phyloP scores from a whole-genome alignment of 2,329 filamentous ascomycete genomes.

The Fusarium algeriense region DNA sequence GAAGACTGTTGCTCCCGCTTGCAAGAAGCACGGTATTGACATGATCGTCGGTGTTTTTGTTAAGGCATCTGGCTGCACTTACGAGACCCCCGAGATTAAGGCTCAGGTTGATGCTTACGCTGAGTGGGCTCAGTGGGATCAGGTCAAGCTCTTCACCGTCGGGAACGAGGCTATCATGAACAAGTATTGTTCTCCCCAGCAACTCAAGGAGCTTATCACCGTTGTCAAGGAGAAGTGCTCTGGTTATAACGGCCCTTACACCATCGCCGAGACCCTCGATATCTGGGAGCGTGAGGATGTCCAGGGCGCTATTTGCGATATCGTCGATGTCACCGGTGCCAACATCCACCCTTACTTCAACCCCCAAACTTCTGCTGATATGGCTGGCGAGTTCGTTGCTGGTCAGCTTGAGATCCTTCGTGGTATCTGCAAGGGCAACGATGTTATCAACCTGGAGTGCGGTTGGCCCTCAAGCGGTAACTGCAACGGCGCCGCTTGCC shows the following conservation, averaged over 20 bases:
- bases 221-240: slow-evolving; percentile 75
- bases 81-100: slow-evolving; percentile 70
- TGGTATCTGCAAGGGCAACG: slow-evolving; percentile 76
- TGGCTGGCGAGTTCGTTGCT: slow-evolving; percentile 82
- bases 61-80: slow-evolving; percentile 71
- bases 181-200: slow-evolving; percentile 70
- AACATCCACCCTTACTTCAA: slow-evolving; percentile 99
- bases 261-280: slow-evolving; percentile 88
- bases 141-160: slow-evolving; percentile 84
- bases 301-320: slow-evolving; percentile 71
- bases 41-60: slow-evolving; percentile 93
- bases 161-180: slow-evolving; percentile 93
- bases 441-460: slow-evolving; percentile 86
- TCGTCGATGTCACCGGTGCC: slow-evolving; percentile 82
- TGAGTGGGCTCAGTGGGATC: slow-evolving; percentile 78
- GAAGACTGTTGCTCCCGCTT: slow-evolving; percentile 78
- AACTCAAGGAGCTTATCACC: slow-evolving; percentile 78
- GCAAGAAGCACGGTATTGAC: slow-evolving; percentile 74
- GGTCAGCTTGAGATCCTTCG: slow-evolving; percentile 79
- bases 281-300: slow-evolving; percentile 76
- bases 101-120: slow-evolving; percentile 81
- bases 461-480: slow-evolving; percentile 84
- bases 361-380: slow-evolving; percentile 68
- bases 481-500: slow-evolving; percentile 78
- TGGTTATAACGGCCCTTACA: slow-evolving; percentile 80